Percentiles rank a stretch among this genome's conserved stretches.
These are phyloP conservation scores for Trichoderma simmonsii DNA, from an alignment of 2,329 filamentous ascomycete species.

Conservation along the genomic window DNA sequence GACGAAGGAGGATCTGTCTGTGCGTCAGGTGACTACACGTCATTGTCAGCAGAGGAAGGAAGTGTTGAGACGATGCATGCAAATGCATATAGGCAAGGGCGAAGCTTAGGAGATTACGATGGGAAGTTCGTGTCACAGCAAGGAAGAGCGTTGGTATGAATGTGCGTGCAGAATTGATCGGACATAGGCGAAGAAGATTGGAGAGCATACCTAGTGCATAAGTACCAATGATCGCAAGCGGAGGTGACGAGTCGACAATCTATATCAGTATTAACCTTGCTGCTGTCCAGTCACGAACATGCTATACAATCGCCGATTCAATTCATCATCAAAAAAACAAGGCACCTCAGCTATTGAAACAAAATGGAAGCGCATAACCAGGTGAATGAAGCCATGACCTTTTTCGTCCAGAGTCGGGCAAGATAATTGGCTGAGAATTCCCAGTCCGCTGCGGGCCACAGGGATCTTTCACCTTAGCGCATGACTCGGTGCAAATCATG, in stretches of 20 bases:
- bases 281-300: not conserved
- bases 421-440: not conserved
- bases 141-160: not conserved
- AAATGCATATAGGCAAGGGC: not conserved
- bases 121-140: not conserved
- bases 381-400: not conserved
- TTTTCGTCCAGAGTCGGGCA: not conserved
- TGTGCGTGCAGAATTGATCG: not conserved
- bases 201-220: not conserved
- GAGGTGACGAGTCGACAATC: not conserved
- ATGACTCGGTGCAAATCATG: not conserved
- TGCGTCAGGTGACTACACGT: slow-evolving; percentile 1
- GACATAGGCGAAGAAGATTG: not conserved
- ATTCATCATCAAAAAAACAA: not conserved
- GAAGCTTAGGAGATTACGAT: not conserved
- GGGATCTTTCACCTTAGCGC: not conserved
- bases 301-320: not conserved
- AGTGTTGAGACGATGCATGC: not conserved
- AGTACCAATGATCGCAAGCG: not conserved
- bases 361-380: not conserved
- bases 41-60: not conserved
- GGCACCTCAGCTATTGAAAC: not conserved
- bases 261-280: not conserved
- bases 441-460: not conserved
- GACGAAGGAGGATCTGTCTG: not conserved